Base-by-base conservation (phyloP, 176 grass and related monocot species). In the Calamus simplicifolius region DNA sequence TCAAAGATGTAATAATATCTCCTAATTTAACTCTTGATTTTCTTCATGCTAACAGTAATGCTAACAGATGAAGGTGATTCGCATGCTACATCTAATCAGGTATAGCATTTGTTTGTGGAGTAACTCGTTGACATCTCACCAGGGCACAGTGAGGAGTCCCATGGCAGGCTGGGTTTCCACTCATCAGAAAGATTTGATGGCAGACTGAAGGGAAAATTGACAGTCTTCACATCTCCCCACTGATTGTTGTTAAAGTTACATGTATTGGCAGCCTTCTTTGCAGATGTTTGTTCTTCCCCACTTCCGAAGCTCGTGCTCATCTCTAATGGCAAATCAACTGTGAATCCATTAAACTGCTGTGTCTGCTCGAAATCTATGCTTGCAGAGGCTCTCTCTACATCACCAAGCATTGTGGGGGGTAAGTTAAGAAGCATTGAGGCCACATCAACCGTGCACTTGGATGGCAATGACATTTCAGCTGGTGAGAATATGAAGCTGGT, bases 401-500 rank as follows among this genome's bases (percentile, higher is more conserved):
- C 50, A 35, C 27, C 51, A 30, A 35, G 25, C 4, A 67, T 54
- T 3, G 27, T 31, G 50, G 64, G 50, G 16, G 64, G 12, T 67
- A 35, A 14, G 18, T 54, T 54, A 30, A 51, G 16, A 29, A 67
- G 50, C 64, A 67, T 31, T 18, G 51, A 30, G 19, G 64, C 23
- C 25, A 51, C 14, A 30, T 71, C 56, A 21, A 50, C 50, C 8
- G 35, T 19, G 38, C 19, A 59, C 48, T 71, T 79, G 29, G 73
- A 59, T 48, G 58, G 50, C 50, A 74, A 18, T 56, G 77, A 74
- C 73, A 69, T 75, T 75, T 68, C 66, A 29, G 75, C 80, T 52
- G 81, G 62, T 13, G 70, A 85, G 62, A 78, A 75, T 19, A 72
- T 51, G 26, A 82, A 64, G 73, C 18, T 28, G 18, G 51, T 70